These are phyloP conservation scores for Candida chilensis DNA, from an alignment of 805 yeast genomes.

Conservation along the genomic window DNA sequence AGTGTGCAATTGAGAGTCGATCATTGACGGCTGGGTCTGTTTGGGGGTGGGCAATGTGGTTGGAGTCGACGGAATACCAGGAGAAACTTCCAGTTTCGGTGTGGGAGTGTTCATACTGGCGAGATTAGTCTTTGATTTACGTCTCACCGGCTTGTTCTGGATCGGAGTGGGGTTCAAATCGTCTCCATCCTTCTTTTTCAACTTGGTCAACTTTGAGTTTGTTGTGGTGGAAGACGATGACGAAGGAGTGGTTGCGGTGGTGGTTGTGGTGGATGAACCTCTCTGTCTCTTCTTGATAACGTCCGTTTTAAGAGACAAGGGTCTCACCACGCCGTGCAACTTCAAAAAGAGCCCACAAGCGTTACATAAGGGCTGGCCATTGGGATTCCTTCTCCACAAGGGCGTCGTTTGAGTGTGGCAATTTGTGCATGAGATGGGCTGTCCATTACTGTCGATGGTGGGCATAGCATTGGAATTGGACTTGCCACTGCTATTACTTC, in stretches of 20 bases:
- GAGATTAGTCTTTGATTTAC: conserved; percentile 3
- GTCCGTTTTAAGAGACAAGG: conserved; percentile 83
- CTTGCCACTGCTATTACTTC: neutral
- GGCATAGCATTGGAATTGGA: neutral
- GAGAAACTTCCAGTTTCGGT: conserved; percentile 4
- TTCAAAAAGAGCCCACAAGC: conserved; percentile 94
- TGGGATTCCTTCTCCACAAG: conserved; percentile 87
- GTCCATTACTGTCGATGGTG: neutral
- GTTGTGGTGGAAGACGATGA: conserved; percentile 4
- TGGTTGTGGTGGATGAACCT: too few species aligned
- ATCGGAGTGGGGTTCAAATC: conserved; percentile 39
- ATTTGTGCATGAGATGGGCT: conserved; percentile 52
- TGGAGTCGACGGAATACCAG: neutral
- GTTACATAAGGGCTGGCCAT: conserved; percentile 88
- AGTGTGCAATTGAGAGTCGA: conserved; percentile 1
- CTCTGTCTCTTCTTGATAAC: conserved; percentile 89
- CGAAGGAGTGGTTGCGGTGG: too few species aligned
- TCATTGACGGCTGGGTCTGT: conserved; percentile 1
- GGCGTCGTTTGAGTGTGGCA: conserved; percentile 93
- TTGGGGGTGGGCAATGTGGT: neutral
- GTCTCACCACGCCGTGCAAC: conserved; percentile 92
- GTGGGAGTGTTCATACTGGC: too few species aligned
- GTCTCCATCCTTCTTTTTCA: conserved; percentile 30
- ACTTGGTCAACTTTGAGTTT: conserved; percentile 4
- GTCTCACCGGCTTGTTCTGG: conserved; percentile 6